Percentiles rank a stretch among this genome's conserved stretches.
phyloP scores from a whole-genome alignment of 106 monocot genomes.

The Dendrobium officinale region DNA sequence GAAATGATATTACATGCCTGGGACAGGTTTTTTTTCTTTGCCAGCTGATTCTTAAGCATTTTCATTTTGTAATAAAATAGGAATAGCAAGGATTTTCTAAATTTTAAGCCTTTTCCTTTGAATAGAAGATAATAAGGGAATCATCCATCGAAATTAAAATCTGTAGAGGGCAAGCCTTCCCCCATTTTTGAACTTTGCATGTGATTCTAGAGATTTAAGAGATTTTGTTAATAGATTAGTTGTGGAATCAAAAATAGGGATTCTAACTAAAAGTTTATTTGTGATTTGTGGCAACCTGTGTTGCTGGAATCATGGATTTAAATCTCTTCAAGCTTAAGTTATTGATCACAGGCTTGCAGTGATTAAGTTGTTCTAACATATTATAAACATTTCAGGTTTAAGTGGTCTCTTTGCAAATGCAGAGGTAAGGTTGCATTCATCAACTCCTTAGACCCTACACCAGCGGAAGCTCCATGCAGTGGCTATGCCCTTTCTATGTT shows the following conservation, averaged over 20 bases:
- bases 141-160: neutral
- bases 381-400: neutral
- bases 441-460: neutral
- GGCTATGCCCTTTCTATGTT: neutral
- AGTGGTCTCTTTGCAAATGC: neutral
- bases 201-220: neutral
- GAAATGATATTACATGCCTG: slow-evolving; percentile 67
- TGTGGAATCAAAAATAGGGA: neutral
- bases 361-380: neutral
- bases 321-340: neutral
- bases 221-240: neutral
- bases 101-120: neutral
- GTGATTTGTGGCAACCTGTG: neutral
- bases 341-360: neutral
- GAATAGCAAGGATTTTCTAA: neutral
- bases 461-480: neutral
- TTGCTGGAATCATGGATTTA: neutral
- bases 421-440: neutral
- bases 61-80: neutral
- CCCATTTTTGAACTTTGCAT: neutral
- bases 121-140: neutral
- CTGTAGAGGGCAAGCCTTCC: neutral
- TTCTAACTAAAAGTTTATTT: no score
- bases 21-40: slow-evolving; percentile 33
- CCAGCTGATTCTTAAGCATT: neutral